Percentiles rank a stretch among this genome's conserved stretches.
Evolutionary conservation across 306 rosid genomes (phyloP).

Genomic region (barrel medic (Medicago truncatula)): DNA sequence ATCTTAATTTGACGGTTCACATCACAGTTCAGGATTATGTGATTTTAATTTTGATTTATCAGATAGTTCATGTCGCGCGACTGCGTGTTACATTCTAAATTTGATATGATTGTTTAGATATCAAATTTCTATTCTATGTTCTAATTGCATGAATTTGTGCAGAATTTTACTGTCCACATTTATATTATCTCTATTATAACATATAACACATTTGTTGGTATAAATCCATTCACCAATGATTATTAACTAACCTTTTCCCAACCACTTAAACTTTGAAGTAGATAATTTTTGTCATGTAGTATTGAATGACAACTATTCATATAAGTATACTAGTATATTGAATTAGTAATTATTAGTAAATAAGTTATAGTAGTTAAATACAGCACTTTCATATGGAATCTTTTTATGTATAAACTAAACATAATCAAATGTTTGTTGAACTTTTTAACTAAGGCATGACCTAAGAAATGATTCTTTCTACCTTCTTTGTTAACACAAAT

Average conservation of each 20-base stretch:
- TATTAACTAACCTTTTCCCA: background rate
- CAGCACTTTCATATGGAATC: slow-evolving; percentile 46
- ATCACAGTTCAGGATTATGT: background rate
- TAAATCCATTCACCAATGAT: background rate
- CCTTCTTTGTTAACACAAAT: background rate
- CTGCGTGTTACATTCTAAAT: background rate
- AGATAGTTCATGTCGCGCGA: background rate
- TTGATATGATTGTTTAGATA: background rate
- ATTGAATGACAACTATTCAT: slow-evolving; percentile 37
- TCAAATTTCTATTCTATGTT: background rate
- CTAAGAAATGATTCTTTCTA: slow-evolving; percentile 35
- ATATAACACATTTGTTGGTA: background rate
- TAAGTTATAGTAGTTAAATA: slow-evolving; percentile 32
- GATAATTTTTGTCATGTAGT: slow-evolving; percentile 39
- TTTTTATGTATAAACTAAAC: slow-evolving; percentile 37
- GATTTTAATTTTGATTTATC: background rate
- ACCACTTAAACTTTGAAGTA: slow-evolving; percentile 13
- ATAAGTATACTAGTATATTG: background rate
- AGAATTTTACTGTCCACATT: slow-evolving; percentile 29
- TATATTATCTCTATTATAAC: background rate
- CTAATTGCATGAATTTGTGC: background rate
- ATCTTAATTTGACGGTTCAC: background rate
- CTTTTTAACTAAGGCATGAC: slow-evolving; percentile 39
- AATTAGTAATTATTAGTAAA: slow-evolving; percentile 15
- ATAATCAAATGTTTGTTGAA: slow-evolving; percentile 35